Percentiles rank a stretch among this genome's conserved stretches.
These are phyloP conservation scores for Fusarium humuli DNA, from an alignment of 2,329 filamentous ascomycete species.

Conservation along the genomic window DNA sequence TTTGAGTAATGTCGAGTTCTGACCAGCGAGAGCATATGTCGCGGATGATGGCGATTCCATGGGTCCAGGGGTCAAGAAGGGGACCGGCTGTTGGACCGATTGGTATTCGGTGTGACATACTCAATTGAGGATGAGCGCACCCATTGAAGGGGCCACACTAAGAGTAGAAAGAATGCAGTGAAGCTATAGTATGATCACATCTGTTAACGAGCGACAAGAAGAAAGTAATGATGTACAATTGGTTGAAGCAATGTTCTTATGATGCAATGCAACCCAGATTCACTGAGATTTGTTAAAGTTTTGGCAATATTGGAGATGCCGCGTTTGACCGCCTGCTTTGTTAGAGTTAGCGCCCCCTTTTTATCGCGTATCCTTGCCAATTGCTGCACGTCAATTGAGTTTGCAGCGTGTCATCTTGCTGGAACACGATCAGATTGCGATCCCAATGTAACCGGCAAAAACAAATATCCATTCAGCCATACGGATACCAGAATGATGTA, in stretches of 20 bases:
- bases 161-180: neutral
- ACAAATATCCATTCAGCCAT: too few relatives aligned
- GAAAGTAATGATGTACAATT: constrained; percentile 7
- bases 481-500: too few relatives aligned
- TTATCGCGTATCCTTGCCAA: constrained; percentile 3
- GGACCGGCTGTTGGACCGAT: constrained; percentile 30
- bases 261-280: neutral
- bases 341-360: neutral
- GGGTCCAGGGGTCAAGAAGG: constrained; percentile 48
- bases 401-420: neutral
- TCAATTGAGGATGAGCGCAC: constrained; percentile 14
- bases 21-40: constrained; percentile 56
- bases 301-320: constrained; percentile 13
- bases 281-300: constrained; percentile 14
- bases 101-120: constrained; percentile 44
- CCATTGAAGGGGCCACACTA: constrained; percentile 5
- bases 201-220: constrained; percentile 33
- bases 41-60: constrained; percentile 52
- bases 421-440: neutral
- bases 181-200: constrained; percentile 34
- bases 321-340: neutral
- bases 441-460: neutral
- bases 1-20: constrained; percentile 59
- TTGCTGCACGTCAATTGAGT: neutral
- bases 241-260: constrained; percentile 1